phyloP scores from a whole-genome alignment of 768 basidiomycete species.

The button mushroom (Agaricus bisporus) region DNA sequence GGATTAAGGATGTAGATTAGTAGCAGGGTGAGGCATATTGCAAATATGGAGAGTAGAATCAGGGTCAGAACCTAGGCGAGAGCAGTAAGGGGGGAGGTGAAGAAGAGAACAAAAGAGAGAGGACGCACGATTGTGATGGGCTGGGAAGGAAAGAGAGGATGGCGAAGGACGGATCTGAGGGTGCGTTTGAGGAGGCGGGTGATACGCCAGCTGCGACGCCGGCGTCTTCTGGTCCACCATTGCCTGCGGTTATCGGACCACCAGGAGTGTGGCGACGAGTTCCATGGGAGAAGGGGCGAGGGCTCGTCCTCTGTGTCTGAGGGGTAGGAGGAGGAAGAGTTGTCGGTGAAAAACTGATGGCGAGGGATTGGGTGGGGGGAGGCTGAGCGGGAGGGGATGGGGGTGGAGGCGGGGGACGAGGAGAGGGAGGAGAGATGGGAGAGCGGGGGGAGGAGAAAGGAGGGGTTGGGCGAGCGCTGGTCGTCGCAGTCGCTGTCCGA shows the following conservation, averaged over 20 bases:
- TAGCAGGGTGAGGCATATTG: constrained; percentile 76
- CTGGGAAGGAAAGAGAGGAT: constrained; percentile 74
- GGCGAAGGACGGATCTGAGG: constrained; percentile 51
- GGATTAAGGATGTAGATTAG: constrained; percentile 93
- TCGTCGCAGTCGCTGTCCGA: constrained; percentile 38
- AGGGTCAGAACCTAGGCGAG: constrained; percentile 23
- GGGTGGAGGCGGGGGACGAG: constrained; percentile 40
- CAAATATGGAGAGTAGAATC: constrained; percentile 75
- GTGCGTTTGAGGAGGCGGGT: constrained; percentile 49
- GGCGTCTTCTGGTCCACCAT: constrained; percentile 59
- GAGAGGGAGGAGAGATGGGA: constrained; percentile 34
- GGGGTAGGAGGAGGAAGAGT: constrained; percentile 44
- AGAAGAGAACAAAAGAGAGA: constrained; percentile 3
- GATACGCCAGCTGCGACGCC: constrained; percentile 41
- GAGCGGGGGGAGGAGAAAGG: constrained; percentile 28
- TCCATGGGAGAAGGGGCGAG: constrained; percentile 33
- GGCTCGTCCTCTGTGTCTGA: constrained; percentile 64
- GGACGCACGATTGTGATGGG: constrained; percentile 72
- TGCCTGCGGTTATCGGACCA: constrained; percentile 41
- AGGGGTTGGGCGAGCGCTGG: background rate
- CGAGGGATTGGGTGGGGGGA: constrained; percentile 55
- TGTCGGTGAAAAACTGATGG: constrained; percentile 39
- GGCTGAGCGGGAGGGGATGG: constrained; percentile 54
- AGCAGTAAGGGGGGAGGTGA: constrained; percentile 2
- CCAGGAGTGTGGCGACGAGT: constrained; percentile 26